Evolutionary conservation across 78 protist genomes (phyloP), one percentile per base, ranked within the genome.

Genomic region (Dictyostelium capitatum): DNA sequence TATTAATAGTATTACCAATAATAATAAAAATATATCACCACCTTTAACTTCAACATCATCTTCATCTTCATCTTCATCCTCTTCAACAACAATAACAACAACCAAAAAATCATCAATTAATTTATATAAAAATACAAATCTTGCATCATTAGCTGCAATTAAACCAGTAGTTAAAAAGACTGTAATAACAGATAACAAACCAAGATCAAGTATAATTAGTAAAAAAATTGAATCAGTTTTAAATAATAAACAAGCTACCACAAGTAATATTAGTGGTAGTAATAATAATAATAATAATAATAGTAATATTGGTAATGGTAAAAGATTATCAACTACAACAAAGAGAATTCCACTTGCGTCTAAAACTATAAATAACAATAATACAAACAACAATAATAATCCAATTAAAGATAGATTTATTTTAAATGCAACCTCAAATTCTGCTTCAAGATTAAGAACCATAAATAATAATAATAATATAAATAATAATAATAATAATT

Each of bases 141-240:
- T 57, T 20, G 67, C 20, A 57, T 57, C 67, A 57, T 19, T 56
- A 19, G 17, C 64, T 7, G n/a, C 64, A 56, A 57, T 23, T 11
- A 57, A 57, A 57, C 67, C 67, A 9, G 67, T 57, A 11, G 67
- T 57, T 12, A 57, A 57, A 57, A 57, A 57, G 67, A 57, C 67
- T 20, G 10, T 57, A n/a, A 57, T 28, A 10, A 57, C 67, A 57
- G 23, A 7, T 23, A 57, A 57, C 20, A 57, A 57, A 57, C 67
- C 67, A 57, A 57, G 67, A 57, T 23, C 67, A 57, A 57, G 67
- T 23, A 57, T 57, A 6, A 57, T 57, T 14, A n/a, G 32, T 12
- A 57, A 57, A 57, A 57, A 57, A 57, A 57, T 57, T 57, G 67
- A 57, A 23, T 14, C 67, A n/a, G 43, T 37, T 37, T 37, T 37